Conservation (phyloP, 1,284 basidiomycete species). For the Trichosporon inkin region DNA sequence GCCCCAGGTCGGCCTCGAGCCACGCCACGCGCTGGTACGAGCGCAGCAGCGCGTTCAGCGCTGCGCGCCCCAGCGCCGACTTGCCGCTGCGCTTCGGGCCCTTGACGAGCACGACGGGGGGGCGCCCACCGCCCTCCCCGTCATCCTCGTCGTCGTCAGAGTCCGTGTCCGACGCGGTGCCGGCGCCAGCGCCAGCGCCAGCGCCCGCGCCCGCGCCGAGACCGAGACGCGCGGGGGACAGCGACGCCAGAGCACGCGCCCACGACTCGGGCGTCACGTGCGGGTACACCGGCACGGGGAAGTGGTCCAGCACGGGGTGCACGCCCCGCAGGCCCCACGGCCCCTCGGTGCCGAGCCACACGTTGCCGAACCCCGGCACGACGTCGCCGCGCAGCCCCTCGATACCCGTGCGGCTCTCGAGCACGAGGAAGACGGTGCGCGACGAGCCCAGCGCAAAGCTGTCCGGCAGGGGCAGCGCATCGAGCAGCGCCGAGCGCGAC, state of each 20-base stretch:
- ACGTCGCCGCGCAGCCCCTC: constrained; percentile 39
- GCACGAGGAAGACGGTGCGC: constrained; percentile 36
- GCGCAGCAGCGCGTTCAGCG: constrained; percentile 66
- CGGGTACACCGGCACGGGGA: constrained; percentile 52
- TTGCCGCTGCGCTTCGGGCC: constrained; percentile 86
- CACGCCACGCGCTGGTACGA: constrained; percentile 72
- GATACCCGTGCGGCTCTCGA: constrained; percentile 41
- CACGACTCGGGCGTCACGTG: constrained; percentile 58
- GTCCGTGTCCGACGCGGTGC: not conserved
- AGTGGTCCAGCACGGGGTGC: constrained; percentile 54
- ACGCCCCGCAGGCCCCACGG: constrained; percentile 56
- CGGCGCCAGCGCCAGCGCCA: not conserved
- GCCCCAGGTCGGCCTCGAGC: constrained; percentile 87
- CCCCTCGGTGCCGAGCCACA: constrained; percentile 39
- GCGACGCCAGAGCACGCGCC: constrained; percentile 53
- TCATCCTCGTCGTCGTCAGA: constrained; percentile 27
- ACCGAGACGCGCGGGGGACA: not conserved
- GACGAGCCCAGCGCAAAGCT: constrained; percentile 16
- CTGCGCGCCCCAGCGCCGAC: constrained; percentile 72
- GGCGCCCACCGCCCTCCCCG: constrained; percentile 19
- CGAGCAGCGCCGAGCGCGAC: constrained; percentile 14
- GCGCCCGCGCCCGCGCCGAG: constrained; percentile 18
- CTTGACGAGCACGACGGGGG: constrained; percentile 60
- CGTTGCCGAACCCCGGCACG: constrained; percentile 45
- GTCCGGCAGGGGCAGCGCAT: constrained; percentile 24